These are phyloP conservation scores for Schrenkiella parvula DNA, from an alignment of 345 rosid genomes.

Conservation along the genomic window DNA sequence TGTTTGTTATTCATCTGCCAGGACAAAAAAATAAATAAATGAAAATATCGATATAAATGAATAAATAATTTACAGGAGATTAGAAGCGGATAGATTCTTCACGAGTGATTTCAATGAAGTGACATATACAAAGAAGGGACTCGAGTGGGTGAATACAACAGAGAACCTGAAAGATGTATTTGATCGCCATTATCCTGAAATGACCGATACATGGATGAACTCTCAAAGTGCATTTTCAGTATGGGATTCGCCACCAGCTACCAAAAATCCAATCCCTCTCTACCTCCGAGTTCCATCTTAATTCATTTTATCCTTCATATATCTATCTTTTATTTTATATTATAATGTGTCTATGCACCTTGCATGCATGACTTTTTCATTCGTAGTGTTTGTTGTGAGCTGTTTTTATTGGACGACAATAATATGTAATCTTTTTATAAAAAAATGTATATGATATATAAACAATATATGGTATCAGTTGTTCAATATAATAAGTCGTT, in stretches of 20 bases:
- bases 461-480: no score
- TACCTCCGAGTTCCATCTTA: slow-evolving; percentile 44
- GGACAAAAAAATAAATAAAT: background rate
- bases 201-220: slow-evolving; percentile 51
- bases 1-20: background rate
- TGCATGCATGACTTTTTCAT: no score
- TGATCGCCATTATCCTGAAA: slow-evolving; percentile 50
- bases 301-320: no score
- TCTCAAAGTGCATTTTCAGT: slow-evolving; percentile 57
- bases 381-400: no score
- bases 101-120: slow-evolving; percentile 48
- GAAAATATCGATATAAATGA: no score
- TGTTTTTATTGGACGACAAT: no score
- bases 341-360: no score
- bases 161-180: slow-evolving; percentile 49
- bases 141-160: slow-evolving; percentile 55
- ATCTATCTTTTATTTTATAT: no score
- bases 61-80: slow-evolving; percentile 39
- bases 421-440: no score
- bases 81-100: slow-evolving; percentile 59
- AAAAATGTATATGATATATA: no score
- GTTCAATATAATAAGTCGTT: no score
- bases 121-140: slow-evolving; percentile 50
- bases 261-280: slow-evolving; percentile 39
- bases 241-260: slow-evolving; percentile 45